Conservation (phyloP, 2,329 filamentous ascomycete species). For the Microcyclosporella mali region DNA sequence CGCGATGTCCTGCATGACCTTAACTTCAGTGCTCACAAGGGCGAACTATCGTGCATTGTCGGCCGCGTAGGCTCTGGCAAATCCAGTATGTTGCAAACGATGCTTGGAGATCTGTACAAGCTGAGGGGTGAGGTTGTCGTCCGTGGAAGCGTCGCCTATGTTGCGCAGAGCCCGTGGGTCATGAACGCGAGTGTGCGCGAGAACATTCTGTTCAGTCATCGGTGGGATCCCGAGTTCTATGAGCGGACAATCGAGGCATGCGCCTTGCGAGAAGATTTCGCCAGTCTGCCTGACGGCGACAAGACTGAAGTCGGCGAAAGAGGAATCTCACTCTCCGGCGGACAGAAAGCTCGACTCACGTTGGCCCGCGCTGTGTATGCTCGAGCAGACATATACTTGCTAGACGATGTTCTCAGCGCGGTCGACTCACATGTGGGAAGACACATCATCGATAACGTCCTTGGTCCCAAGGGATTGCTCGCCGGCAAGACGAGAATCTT, state of each 20-base stretch:
- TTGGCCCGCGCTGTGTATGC: slow-evolving; percentile 93
- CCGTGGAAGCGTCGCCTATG: slow-evolving; percentile 79
- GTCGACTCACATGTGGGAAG: slow-evolving; percentile 97
- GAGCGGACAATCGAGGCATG: slow-evolving; percentile 88
- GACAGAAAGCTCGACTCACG: slow-evolving; percentile 90
- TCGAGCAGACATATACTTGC: slow-evolving; percentile 87
- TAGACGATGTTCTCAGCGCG: slow-evolving; percentile 90
- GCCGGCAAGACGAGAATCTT: slow-evolving; percentile 82
- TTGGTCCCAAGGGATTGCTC: slow-evolving; percentile 77
- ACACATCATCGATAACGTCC: slow-evolving; percentile 89
- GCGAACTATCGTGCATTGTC: slow-evolving; percentile 86
- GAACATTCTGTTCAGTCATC: slow-evolving; percentile 94
- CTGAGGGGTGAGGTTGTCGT: slow-evolving; percentile 75
- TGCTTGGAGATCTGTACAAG: slow-evolving; percentile 91
- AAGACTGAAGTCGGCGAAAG: slow-evolving; percentile 95
- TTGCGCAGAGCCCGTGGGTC: slow-evolving; percentile 89
- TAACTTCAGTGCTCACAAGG: slow-evolving; percentile 82
- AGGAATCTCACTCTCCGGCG: slow-evolving; percentile 90
- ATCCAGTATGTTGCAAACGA: slow-evolving; percentile 80
- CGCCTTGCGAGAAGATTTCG: slow-evolving; percentile 83
- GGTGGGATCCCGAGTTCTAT: slow-evolving; percentile 90
- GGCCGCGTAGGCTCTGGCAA: slow-evolving; percentile 93
- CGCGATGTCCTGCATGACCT: slow-evolving; percentile 69
- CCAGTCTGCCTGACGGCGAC: slow-evolving; percentile 87
- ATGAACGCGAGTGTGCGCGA: slow-evolving; percentile 97